These are phyloP conservation scores for Phytophthora megakarya DNA, from an alignment of 352 stramenopile genomes.

Conservation along the genomic window DNA sequence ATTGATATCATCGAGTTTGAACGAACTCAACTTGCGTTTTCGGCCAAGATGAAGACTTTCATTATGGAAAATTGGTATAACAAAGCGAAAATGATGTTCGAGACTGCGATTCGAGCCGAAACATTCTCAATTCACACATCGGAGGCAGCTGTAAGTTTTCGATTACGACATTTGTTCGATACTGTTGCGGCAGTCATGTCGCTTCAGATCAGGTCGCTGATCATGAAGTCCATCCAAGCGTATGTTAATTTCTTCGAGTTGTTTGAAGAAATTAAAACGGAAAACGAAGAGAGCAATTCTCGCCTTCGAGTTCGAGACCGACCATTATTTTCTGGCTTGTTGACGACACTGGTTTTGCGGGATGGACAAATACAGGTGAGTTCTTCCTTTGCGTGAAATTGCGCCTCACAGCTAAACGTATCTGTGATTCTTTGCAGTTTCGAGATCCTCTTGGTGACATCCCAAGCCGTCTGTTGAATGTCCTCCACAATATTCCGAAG, in stretches of 20 bases:
- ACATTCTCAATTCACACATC: slow-evolving; percentile 33
- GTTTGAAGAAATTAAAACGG: slow-evolving; percentile 37
- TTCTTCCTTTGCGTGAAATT: neutral
- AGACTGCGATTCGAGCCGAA: slow-evolving; percentile 37
- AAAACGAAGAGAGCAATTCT: slow-evolving; percentile 4
- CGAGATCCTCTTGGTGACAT: slow-evolving; percentile 57
- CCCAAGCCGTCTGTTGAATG: slow-evolving; percentile 57
- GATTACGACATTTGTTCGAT: slow-evolving; percentile 62
- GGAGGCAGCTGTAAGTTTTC: slow-evolving; percentile 25
- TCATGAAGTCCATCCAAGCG: slow-evolving; percentile 64
- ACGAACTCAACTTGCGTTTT: slow-evolving; percentile 53
- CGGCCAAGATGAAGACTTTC: slow-evolving; percentile 40
- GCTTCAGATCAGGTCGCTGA: slow-evolving; percentile 65
- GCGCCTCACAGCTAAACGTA: neutral
- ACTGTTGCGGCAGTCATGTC: slow-evolving; percentile 74
- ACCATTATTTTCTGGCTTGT: slow-evolving; percentile 6
- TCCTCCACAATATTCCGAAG: slow-evolving; percentile 71
- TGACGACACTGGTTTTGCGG: slow-evolving; percentile 28
- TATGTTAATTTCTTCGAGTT: slow-evolving; percentile 75
- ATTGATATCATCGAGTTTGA: slow-evolving; percentile 65
- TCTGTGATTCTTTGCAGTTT: slow-evolving; percentile 36
- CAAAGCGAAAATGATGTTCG: slow-evolving; percentile 50
- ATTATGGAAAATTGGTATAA: slow-evolving; percentile 73
- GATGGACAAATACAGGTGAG: slow-evolving; percentile 34
- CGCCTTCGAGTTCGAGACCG: neutral